Evolutionary conservation across 129 eudicot species (phyloP).

Genomic region (Lonicera japonica): DNA sequence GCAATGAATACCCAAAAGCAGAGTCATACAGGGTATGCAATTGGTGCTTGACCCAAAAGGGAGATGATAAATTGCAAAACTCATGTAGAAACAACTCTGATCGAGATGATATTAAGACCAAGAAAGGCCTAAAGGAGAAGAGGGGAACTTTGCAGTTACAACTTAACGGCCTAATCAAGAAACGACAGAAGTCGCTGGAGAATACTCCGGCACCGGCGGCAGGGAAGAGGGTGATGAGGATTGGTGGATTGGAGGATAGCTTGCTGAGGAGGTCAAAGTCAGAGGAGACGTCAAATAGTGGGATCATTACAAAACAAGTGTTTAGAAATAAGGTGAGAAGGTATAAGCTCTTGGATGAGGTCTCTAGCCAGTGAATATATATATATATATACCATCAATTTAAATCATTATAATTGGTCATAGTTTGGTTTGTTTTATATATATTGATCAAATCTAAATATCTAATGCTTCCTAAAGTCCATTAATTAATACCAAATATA

Average conservation of each 20-base stretch:
- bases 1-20: constrained; percentile 62
- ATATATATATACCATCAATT: background rate
- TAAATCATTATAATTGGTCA: background rate
- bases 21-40: constrained; percentile 58
- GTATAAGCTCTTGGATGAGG: constrained; percentile 75
- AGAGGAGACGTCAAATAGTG: constrained; percentile 26
- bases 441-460: background rate
- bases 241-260: constrained; percentile 12
- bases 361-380: constrained; percentile 30
- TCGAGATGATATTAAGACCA: constrained; percentile 26
- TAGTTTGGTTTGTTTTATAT: background rate
- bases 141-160: constrained; percentile 17
- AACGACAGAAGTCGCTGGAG: no score
- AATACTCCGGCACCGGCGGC: no score
- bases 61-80: constrained; percentile 19
- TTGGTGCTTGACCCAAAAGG: constrained; percentile 57
- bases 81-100: constrained; percentile 13
- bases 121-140: constrained; percentile 18
- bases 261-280: constrained; percentile 55
- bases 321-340: constrained; percentile 74
- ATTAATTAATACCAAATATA: background rate
- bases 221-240: constrained; percentile 30
- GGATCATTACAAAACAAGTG: constrained; percentile 34
- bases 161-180: constrained; percentile 28
- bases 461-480: no score